A percentile compares a stretch with the other conserved stretches of the same genome.
These are phyloP conservation scores for Filosporella fistucella DNA, from an alignment of 495 filamentous ascomycete species.

Conservation along the genomic window DNA sequence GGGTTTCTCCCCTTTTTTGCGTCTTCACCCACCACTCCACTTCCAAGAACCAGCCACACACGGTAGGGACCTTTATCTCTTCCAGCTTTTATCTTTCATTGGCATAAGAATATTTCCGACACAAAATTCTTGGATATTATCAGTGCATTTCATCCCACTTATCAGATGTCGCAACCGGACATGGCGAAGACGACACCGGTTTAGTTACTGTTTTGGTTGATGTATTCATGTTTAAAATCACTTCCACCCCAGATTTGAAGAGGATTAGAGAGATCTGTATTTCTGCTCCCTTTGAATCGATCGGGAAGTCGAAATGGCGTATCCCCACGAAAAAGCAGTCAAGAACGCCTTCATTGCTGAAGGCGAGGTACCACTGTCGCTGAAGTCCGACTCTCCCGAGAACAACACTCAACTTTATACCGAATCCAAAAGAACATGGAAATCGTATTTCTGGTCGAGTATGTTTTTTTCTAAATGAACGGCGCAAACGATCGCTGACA, in stretches of 20 bases:
- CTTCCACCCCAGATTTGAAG: neutral
- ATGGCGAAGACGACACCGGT: constrained; percentile 4
- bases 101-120: too few relatives aligned
- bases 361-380: neutral
- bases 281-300: neutral
- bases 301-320: constrained; percentile 1
- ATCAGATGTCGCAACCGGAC: constrained; percentile 4
- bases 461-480: neutral
- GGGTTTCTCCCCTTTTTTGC: too few relatives aligned
- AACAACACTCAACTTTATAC: neutral
- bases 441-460: constrained; percentile 10
- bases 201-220: neutral
- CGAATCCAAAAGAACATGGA: constrained; percentile 8
- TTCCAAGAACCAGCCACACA: too few relatives aligned
- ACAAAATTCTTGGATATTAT: too few relatives aligned
- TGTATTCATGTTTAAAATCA: neutral
- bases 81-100: too few relatives aligned
- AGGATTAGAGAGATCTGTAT: neutral
- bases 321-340: constrained; percentile 1
- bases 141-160: too few relatives aligned
- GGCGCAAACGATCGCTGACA: constrained; percentile 4
- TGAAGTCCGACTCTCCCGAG: neutral
- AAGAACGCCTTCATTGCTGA: constrained; percentile 4
- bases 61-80: too few relatives aligned
- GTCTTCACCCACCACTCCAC: too few relatives aligned